Evolutionary conservation across 2,329 filamentous ascomycete species (phyloP), one percentile per base, ranked within the genome.

Genomic region (Plenodomus biglobosus): DNA sequence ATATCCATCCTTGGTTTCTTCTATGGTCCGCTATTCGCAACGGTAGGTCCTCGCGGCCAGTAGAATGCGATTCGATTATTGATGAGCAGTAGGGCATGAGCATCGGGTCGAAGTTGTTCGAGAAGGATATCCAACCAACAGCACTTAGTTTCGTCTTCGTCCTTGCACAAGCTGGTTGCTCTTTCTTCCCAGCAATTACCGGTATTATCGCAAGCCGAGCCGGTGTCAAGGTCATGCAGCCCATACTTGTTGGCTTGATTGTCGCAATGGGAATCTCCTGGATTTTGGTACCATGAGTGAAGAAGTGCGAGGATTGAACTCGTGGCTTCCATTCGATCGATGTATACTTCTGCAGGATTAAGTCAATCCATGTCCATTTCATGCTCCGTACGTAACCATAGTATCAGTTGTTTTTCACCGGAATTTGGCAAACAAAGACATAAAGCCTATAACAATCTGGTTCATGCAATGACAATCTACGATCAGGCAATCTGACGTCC

Each of bases 1-100:
- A 75, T 84, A 46, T 80, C 76, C 45, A 59, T 83, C 0, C 61
- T 84, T 2, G 81, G 81, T 0, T 81, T 85, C 64, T 81, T 84
- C 50, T 77, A 77, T 1, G 82, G 82, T 0, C 82, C 81, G 0
- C 75, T 83, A 18, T 85, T 85, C 52, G 79, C 81, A 1, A 79
- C 80, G 0, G 81, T 80, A 50, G 46, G 64, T 3, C 7, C 10
- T 8, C 15, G 20, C 37, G n/a, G 37, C 52, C 8, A 46, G 24
- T 3, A 15, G 15, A 3, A 10, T 15, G 13, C 27, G 27, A 32
- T 11, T 8, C 3, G 8, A 15, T 11, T 11, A 15, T 32, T 32
- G 27, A 32, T 11, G 15, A 18, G 8, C 44, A 36, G n/a, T 19
- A 81, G 78, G 79, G 78, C 2, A 78, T 85, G 27, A 79, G 77